Evolutionary conservation across 2,329 filamentous ascomycete species (phyloP), one percentile per base, ranked within the genome.

Genomic region (Metarhizium rileyi): DNA sequence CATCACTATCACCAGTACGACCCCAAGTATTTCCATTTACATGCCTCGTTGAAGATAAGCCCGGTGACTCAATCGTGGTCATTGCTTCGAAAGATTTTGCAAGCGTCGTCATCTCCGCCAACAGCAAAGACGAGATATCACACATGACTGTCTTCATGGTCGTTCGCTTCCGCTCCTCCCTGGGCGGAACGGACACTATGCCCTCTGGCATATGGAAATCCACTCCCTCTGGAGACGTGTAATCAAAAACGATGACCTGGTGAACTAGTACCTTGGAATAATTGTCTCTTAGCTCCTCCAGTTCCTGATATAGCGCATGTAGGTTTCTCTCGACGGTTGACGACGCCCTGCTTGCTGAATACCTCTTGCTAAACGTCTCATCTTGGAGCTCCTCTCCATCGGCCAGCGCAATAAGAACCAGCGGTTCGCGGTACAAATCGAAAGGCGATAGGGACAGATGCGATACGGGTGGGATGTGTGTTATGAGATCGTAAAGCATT

Each of bases 401-500:
- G 16, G 88, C 87, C 51, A 97, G 75, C 3, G 88, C 91, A 54
- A 98, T 78, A 25, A 97, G 76, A 47, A 86, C 80, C 48, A 96
- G 74, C 8, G 89, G 86, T 64, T 95, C 88, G 58, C 90, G 80
- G 65, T 88, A 95, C 41, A 91, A 74, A 65, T 98, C 93, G 71
- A 96, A 96, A 1, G 93, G 90, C 35, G 86, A 86, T 38, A 95
- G 71, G 20, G 87, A 78, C 41, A 88, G 73, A 63, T 95, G 88
- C 28, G 87, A 88, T 28, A 83, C 77, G n/a, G 87, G 83, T 23
- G 89, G 86, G 49, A 86, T 74, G 60, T 89, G 84, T 53, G 87
- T 89, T 51, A 86, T 83, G 54, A 96, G 78, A 64, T 95, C 86
- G 75, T 93, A 96, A 59, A 96, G 77, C 53, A 97, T 85, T 61